Evolutionary conservation across 2,329 filamentous ascomycete genomes (phyloP), one percentile per base, ranked within the genome.

Genomic region (Calonectria pteridis): DNA sequence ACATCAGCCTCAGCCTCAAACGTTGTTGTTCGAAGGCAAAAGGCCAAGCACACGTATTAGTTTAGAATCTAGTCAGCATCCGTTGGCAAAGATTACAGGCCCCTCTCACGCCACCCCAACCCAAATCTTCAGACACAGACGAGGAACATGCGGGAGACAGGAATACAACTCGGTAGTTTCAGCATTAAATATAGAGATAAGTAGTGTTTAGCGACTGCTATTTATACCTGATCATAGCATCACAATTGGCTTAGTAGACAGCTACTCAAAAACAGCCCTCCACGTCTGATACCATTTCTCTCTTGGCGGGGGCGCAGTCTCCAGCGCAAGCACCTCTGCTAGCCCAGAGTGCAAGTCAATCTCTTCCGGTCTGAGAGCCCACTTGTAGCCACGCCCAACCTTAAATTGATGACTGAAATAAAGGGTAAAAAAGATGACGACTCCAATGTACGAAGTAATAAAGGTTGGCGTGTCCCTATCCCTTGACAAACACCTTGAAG

Each of bases 401-500:
- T 64, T 71, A 6, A 71, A 71, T 1, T 49, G 51, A n/a, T 73
- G 72, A 13, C 68, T 68, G 29, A 73, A 58, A n/a, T 73, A 73
- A 7, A 73, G 55, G 1, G 28, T 63, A 26, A 71, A 26, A 14
- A 72, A 72, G 53, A 72, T 72, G 51, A 67, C 51, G 20, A 72
- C 67, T 11, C 71, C 73, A 14, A 75, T 64, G 35, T 75, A 75
- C 6, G 73, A 49, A 14, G 73, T 69, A 7, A 75, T 55, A 28
- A 75, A 75, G 4, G 49, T 66, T 6, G 67, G 20, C 4, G 62
- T 64, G 31, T 68, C 58, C 73, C 73, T 72, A 26, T 28, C 55
- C 58, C 14, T 65, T 65, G 64, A 75, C 35, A 40, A 75, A 75
- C 4, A 73, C 71, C 31, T 59, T 69, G 62, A 75, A 75, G 14